Evolutionary conservation across 192 early-diverging fungal species (phyloP).

Genomic region (Endogone sp.): DNA sequence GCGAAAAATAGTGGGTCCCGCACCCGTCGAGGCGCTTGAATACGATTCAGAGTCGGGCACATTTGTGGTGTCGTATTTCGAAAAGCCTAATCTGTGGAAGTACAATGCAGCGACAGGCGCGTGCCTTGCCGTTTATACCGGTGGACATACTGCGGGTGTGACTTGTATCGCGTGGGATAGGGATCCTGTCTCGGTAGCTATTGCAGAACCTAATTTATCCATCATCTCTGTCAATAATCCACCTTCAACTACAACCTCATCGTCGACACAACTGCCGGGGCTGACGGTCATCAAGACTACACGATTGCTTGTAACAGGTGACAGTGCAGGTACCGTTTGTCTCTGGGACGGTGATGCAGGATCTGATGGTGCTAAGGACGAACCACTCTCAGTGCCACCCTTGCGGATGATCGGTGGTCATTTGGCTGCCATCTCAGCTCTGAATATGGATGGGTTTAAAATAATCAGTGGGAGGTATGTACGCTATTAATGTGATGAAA

Average conservation of each 20-base stretch:
- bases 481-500: neutral
- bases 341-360: conserved; percentile 44
- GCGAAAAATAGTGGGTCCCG: neutral
- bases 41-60: conserved; percentile 8
- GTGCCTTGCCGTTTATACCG: conserved; percentile 16
- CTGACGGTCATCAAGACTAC: neutral
- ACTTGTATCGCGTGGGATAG: conserved; percentile 23
- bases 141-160: conserved; percentile 10
- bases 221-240: neutral
- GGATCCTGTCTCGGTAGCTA: neutral
- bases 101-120: conserved; percentile 14
- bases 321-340: conserved; percentile 43
- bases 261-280: neutral
- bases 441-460: conserved; percentile 33
- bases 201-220: conserved; percentile 6
- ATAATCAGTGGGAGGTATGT: conserved; percentile 25
- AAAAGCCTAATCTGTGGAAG: conserved; percentile 8
- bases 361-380: conserved; percentile 28
- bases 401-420: conserved; percentile 17
- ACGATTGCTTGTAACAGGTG: conserved; percentile 44
- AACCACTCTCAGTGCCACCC: conserved; percentile 14
- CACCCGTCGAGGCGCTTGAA: conserved; percentile 5
- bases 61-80: conserved; percentile 18
- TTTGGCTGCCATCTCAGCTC: conserved; percentile 16
- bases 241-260: neutral